Base-by-base conservation (phyloP, 2,329 filamentous ascomycete genomes). In the Ophioceras dolichostomum region DNA sequence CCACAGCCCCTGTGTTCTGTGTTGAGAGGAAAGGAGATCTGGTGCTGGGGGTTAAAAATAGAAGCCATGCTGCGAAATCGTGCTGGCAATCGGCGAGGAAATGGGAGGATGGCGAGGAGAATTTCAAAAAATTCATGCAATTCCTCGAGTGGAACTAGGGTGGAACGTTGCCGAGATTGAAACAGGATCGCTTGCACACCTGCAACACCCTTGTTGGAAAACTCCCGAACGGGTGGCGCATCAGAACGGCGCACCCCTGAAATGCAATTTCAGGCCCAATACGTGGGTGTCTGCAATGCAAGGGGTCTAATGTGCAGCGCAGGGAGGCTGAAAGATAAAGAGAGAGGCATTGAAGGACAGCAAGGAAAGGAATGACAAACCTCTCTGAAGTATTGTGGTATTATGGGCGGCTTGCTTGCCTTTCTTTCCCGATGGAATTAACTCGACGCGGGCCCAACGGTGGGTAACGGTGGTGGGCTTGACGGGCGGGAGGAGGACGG, bases 91-190 rank as follows among this genome's bases (percentile, higher is more conserved):
- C 16, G 29, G 13, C 10, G 28, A 30, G 12, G 30, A 30, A 45
- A 42, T 44, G 46, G 41, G 45, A 41, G 41, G 41, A 37, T 44
- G 41, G 41, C 45, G 46, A 40, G 39, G 43, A 45, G 46, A 48
- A 47, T 48, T 48, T 49, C 47, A 36, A 48, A 49, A 51, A 47
- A 52, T 54, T 55, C 48, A 57, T 55, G 55, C 54, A 51, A 52
- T 54, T 44, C 43, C 53, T 50, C 49, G 57, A 56, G 49, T 50
- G 50, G 55, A 45, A 46, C 46, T 57, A 56, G 54, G 48, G 52
- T 55, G 53, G 52, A 55, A 56, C 54, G 51, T 50, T 57, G 55
- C 55, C 56, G 57, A 59, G 47, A 60, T 58, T 60, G 52, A 54
- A 50, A 50, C 50, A 52, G 52, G 49, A 53, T 47, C 43, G 45